phyloP scores from a whole-genome alignment of 306 rosid genomes.

The Luffa aegyptiaca region DNA sequence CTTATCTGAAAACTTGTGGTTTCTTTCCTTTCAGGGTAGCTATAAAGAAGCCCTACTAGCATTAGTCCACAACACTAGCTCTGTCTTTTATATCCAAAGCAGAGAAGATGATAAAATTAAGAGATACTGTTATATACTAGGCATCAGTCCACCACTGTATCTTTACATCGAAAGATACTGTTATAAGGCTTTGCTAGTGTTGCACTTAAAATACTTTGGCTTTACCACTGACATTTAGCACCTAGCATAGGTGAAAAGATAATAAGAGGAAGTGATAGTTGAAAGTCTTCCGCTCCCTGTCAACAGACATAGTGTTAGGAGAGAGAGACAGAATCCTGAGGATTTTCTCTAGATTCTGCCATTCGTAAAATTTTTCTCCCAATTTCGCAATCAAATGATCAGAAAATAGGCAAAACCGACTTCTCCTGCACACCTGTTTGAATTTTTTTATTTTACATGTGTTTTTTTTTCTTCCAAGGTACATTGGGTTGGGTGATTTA shows the following conservation, averaged over 20 bases:
- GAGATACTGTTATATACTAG: no score
- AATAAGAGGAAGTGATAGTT: background rate
- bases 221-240: background rate
- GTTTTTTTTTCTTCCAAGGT: background rate
- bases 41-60: no score
- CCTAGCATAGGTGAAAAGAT: background rate
- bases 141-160: no score
- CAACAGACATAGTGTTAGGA: background rate
- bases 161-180: no score
- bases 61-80: no score
- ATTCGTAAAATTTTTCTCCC: background rate
- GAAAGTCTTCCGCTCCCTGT: background rate
- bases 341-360: background rate
- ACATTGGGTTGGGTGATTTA: background rate
- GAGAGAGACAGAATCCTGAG: background rate
- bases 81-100: no score
- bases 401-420: background rate
- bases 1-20: no score
- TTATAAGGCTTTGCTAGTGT: no score
- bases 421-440: background rate
- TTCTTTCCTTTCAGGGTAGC: no score
- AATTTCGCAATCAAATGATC: background rate
- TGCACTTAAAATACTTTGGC: no score
- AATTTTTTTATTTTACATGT: background rate
- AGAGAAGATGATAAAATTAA: no score